Evolutionary conservation across 805 yeast genomes (phyloP).

Genomic region (Kregervanrija pseudodelftensis): DNA sequence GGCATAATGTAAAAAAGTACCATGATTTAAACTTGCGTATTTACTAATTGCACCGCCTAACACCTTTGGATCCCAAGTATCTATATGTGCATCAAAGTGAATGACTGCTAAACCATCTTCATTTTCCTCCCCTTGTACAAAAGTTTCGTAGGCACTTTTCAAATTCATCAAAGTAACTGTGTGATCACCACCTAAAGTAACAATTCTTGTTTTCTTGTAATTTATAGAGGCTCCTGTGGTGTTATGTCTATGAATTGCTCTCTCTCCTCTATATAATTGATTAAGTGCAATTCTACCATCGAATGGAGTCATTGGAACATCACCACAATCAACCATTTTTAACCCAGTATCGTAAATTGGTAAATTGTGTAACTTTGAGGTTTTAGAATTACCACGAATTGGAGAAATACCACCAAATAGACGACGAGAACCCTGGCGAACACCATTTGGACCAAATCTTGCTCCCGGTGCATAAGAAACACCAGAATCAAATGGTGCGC

Average conservation of each 20-base stretch:
- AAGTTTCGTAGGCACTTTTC: conserved; percentile 42
- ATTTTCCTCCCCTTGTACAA: conserved; percentile 32
- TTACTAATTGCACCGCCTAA: conserved; percentile 57
- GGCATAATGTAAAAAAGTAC: conserved; percentile 65
- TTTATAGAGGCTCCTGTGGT: conserved; percentile 15
- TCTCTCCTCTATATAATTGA: conserved; percentile 47
- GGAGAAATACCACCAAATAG: conserved; percentile 36
- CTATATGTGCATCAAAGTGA: conserved; percentile 64
- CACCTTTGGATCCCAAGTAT: conserved; percentile 61
- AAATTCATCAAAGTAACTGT: conserved; percentile 47
- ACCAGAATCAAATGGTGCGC: conserved; percentile 56
- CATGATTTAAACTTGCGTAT: conserved; percentile 53
- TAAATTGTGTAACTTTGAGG: conserved; percentile 27
- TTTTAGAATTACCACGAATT: conserved; percentile 29
- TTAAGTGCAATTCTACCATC: conserved; percentile 50
- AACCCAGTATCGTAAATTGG: conserved; percentile 39
- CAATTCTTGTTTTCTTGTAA: conserved; percentile 27
- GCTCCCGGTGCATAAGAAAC: conserved; percentile 52
- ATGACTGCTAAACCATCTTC: conserved; percentile 44
- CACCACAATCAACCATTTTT: conserved; percentile 50
- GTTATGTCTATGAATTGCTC: conserved; percentile 37
- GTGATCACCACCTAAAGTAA: conserved; percentile 59
- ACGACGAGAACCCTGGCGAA: conserved; percentile 36
- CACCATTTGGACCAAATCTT: conserved; percentile 50
- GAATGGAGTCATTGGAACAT: conserved; percentile 54